Percentiles rank a stretch among this genome's conserved stretches.
Conservation (phyloP, 257 asterid genomes). For the Scutellaria galericulata region DNA sequence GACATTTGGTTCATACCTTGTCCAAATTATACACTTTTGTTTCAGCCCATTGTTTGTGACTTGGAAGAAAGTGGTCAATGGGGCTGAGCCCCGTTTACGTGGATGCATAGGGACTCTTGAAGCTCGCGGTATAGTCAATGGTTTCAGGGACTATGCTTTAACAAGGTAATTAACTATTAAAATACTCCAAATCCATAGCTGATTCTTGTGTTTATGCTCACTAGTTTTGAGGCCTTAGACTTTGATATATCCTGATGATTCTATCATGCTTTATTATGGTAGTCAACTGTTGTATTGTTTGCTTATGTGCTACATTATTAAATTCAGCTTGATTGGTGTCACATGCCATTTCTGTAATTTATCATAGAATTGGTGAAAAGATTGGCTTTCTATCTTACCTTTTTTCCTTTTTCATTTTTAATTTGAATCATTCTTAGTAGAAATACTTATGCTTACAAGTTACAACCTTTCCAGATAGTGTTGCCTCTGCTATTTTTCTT, state of each 20-base stretch:
- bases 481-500: too few species aligned
- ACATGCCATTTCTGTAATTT: too few species aligned
- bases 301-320: too few species aligned
- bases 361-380: too few species aligned
- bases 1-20: not conserved
- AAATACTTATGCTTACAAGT: too few species aligned
- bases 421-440: too few species aligned
- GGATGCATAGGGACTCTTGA: slow-evolving; percentile 93
- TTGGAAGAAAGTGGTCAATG: slow-evolving; percentile 83
- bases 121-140: slow-evolving; percentile 67
- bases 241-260: not conserved
- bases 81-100: slow-evolving; percentile 82
- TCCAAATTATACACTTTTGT: not conserved
- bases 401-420: too few species aligned
- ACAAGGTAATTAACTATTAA: slow-evolving; percentile 54
- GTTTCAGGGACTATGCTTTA: slow-evolving; percentile 88
- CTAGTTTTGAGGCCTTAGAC: slow-evolving; percentile 14
- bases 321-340: too few species aligned
- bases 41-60: slow-evolving; percentile 89
- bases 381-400: too few species aligned
- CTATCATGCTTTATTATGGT: not conserved
- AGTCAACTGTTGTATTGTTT: too few species aligned
- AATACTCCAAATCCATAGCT: slow-evolving; percentile 5
- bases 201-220: not conserved
- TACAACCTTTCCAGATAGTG: too few species aligned